phyloP scores from a whole-genome alignment of 768 basidiomycete genomes.

The Rhodotorula diobovata region DNA sequence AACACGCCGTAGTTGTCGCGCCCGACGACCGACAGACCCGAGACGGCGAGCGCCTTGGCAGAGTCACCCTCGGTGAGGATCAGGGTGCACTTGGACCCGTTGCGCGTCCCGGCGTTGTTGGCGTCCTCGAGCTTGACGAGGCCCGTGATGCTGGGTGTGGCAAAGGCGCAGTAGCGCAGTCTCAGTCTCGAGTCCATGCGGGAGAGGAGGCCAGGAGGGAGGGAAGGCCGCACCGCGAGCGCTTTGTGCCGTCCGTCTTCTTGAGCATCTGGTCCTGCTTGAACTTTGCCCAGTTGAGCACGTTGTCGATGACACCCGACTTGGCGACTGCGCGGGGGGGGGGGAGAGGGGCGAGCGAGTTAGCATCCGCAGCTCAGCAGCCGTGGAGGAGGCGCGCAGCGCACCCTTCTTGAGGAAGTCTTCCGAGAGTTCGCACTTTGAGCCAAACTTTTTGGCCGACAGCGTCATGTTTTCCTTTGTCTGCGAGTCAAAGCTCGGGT shows the following conservation, averaged over 20 bases:
- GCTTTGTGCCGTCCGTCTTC: constrained; percentile 87
- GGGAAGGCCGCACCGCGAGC: constrained; percentile 61
- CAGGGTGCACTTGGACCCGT: constrained; percentile 78
- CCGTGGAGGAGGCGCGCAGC: constrained; percentile 26
- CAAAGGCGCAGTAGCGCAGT: too few relatives aligned
- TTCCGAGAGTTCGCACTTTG: constrained; percentile 74
- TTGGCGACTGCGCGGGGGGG: constrained; percentile 67
- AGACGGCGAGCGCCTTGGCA: constrained; percentile 91
- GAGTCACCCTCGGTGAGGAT: constrained; percentile 99
- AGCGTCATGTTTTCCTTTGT: constrained; percentile 94
- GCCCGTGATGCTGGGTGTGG: constrained; percentile 83
- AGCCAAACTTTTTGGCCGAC: constrained; percentile 77
- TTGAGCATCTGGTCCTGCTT: constrained; percentile 94
- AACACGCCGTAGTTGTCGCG: constrained; percentile 97
- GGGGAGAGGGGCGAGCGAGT: not conserved
- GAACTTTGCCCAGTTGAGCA: constrained; percentile 93
- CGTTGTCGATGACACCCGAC: constrained; percentile 81
- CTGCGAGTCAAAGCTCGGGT: constrained; percentile 98
- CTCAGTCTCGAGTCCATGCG: not conserved
- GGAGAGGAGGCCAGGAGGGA: not conserved
- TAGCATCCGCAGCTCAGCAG: not conserved
- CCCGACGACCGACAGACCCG: constrained; percentile 88
- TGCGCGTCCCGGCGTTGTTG: constrained; percentile 86
- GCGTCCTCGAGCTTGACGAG: constrained; percentile 92
- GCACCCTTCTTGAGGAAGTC: constrained; percentile 94